Percentiles rank a stretch among this genome's conserved stretches.
phyloP scores from a whole-genome alignment of 2,329 filamentous ascomycete species.

The Ophiostoma himal-ulmi region DNA sequence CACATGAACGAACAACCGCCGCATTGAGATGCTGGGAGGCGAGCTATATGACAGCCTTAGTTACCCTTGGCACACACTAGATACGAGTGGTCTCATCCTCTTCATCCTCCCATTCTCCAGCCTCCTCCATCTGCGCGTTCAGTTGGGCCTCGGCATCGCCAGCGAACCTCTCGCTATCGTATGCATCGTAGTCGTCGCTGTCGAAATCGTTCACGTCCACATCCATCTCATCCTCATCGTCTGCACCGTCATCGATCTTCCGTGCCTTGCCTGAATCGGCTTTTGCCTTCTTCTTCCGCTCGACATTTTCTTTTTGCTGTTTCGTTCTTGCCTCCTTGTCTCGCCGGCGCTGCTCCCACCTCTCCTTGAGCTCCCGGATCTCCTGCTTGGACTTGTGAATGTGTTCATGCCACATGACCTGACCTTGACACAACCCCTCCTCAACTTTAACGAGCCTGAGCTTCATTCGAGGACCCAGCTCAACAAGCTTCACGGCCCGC shows the following conservation, averaged over 20 bases:
- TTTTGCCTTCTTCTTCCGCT: constrained; percentile 67
- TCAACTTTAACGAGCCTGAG: constrained; percentile 92
- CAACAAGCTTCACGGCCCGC: constrained; percentile 82
- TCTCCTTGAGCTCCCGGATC: constrained; percentile 69
- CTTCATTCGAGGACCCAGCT: constrained; percentile 84
- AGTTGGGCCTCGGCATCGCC: constrained; percentile 46
- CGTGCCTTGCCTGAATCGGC: constrained; percentile 30
- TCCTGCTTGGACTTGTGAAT: constrained; percentile 78
- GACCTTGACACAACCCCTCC: constrained; percentile 82
- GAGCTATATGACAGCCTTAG: neutral
- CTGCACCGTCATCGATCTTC: constrained; percentile 38
- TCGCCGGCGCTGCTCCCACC: constrained; percentile 69
- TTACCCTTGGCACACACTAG: neutral
- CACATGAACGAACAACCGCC: neutral
- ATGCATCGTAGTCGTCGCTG: constrained; percentile 43
- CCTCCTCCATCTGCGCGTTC: constrained; percentile 46
- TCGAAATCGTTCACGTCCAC: constrained; percentile 37
- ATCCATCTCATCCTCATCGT: constrained; percentile 36
- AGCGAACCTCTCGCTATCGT: constrained; percentile 47
- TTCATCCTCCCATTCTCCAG: constrained; percentile 50
- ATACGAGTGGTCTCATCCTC: constrained; percentile 31
- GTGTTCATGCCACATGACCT: constrained; percentile 96
- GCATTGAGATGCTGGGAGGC: neutral
- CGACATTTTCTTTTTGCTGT: constrained; percentile 83
- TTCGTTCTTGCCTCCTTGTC: constrained; percentile 79